Evolutionary conservation across 176 grass and related monocot species (phyloP).

Genomic region (Tillandsia leiboldiana): DNA sequence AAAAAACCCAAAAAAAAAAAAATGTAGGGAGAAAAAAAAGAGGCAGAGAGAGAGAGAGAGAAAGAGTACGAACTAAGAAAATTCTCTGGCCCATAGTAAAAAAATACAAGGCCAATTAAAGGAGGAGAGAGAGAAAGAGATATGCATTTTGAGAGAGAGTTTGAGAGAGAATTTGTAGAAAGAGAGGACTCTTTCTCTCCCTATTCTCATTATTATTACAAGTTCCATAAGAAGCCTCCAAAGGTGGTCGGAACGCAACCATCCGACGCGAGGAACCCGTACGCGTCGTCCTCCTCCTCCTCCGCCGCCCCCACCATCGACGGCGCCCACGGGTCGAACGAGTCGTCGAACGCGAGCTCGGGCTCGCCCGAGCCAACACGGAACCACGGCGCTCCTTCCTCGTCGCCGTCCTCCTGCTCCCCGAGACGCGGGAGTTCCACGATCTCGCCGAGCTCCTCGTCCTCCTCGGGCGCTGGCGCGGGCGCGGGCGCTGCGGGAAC

Average conservation of each 20-base stretch:
- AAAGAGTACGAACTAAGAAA: too few relatives aligned
- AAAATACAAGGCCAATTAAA: too few relatives aligned
- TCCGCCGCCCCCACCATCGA: not conserved
- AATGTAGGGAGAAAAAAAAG: too few relatives aligned
- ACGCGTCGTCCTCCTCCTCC: not conserved
- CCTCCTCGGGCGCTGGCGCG: not conserved
- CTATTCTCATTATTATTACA: too few relatives aligned
- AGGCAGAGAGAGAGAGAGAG: too few relatives aligned
- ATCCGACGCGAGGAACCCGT: not conserved
- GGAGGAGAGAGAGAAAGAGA: too few relatives aligned
- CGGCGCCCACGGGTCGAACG: not conserved
- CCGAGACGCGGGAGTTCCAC: constrained; percentile 51
- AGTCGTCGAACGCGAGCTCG: constrained; percentile 2
- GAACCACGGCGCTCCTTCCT: too few relatives aligned
- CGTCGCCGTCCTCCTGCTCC: constrained; percentile 24
- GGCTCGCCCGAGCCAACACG: not conserved
- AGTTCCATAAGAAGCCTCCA: not conserved
- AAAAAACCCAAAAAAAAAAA: too few relatives aligned
- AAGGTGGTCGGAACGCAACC: not conserved
- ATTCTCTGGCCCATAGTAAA: too few relatives aligned
- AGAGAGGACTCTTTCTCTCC: too few relatives aligned
- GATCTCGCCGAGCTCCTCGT: constrained; percentile 33
- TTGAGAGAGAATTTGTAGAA: too few relatives aligned
- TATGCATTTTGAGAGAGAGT: too few relatives aligned
- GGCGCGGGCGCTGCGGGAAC: not conserved